Evolutionary conservation across 306 rosid species (phyloP).

Genomic region (Cucurbita moschata): DNA sequence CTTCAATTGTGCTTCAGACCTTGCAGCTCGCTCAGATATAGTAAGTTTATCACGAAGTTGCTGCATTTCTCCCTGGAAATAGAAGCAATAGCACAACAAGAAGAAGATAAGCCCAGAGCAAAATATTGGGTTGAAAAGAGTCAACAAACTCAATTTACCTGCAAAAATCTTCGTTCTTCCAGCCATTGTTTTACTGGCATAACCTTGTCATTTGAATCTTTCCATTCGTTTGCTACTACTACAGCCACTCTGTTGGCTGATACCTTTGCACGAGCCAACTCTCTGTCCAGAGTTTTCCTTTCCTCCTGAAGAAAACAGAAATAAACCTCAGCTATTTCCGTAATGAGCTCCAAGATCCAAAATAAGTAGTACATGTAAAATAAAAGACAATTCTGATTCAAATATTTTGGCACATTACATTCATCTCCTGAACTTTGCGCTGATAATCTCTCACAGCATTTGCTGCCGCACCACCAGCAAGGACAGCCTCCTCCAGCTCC

Average conservation of each 20-base stretch:
- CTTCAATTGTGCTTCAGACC: constrained; percentile 88
- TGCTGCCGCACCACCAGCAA: constrained; percentile 99
- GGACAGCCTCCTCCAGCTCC: constrained; percentile 99
- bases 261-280: constrained; percentile 97
- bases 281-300: constrained; percentile 92
- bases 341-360: constrained; percentile 1
- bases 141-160: constrained; percentile 23
- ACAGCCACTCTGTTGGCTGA: constrained; percentile 95
- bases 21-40: constrained; percentile 51
- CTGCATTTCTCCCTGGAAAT: constrained; percentile 90
- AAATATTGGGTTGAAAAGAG: constrained; percentile 3
- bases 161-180: constrained; percentile 88
- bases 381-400: constrained; percentile 7
- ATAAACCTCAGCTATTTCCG: constrained; percentile 6
- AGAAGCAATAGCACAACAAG: not conserved
- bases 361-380: not conserved
- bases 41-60: constrained; percentile 95
- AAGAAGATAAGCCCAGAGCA: not conserved
- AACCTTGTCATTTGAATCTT: constrained; percentile 93
- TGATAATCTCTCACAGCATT: constrained; percentile 99
- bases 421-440: constrained; percentile 98
- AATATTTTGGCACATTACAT: constrained; percentile 36
- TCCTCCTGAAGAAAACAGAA: constrained; percentile 59
- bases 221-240: constrained; percentile 99
- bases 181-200: constrained; percentile 99